These are phyloP conservation scores for Dentipellis sp. DNA, from an alignment of 768 basidiomycete species.

Conservation along the genomic window DNA sequence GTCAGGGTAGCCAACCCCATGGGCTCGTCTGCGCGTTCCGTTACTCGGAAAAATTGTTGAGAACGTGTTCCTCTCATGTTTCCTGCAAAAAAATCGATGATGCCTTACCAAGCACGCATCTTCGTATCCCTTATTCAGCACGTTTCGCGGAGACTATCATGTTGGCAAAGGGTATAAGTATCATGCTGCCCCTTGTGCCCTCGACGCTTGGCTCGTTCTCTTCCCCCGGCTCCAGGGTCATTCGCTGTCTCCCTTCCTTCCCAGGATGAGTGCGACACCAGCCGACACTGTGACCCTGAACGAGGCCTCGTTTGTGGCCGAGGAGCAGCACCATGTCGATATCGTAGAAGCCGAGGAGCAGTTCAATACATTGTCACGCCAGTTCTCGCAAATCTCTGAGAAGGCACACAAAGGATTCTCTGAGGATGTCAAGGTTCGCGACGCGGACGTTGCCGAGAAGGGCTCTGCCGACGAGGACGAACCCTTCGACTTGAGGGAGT, in stretches of 20 bases:
- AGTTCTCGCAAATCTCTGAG: background rate
- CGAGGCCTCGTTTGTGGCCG: background rate
- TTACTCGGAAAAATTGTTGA: too few species aligned
- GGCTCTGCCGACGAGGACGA: conserved; percentile 30
- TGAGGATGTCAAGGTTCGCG: background rate
- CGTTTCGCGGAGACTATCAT: too few species aligned
- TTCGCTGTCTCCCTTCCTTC: background rate
- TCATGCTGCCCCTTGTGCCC: background rate
- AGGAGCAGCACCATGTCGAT: background rate
- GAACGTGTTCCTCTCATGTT: too few species aligned
- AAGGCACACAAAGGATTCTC: background rate
- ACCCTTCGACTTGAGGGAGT: conserved; percentile 58
- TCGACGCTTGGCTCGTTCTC: background rate
- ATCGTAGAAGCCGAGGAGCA: background rate
- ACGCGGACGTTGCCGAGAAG: conserved; percentile 29
- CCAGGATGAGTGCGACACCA: background rate
- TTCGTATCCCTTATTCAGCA: too few species aligned
- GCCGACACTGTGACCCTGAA: background rate
- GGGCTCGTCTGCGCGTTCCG: too few species aligned
- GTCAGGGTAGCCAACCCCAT: too few species aligned
- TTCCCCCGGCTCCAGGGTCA: background rate
- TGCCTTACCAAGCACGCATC: too few species aligned
- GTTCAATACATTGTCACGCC: background rate
- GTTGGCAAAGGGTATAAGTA: too few species aligned
- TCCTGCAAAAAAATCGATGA: too few species aligned